Evolutionary conservation across 2,329 filamentous ascomycete genomes (phyloP), one percentile per base, ranked within the genome.

Genomic region (Exophiala sideris): DNA sequence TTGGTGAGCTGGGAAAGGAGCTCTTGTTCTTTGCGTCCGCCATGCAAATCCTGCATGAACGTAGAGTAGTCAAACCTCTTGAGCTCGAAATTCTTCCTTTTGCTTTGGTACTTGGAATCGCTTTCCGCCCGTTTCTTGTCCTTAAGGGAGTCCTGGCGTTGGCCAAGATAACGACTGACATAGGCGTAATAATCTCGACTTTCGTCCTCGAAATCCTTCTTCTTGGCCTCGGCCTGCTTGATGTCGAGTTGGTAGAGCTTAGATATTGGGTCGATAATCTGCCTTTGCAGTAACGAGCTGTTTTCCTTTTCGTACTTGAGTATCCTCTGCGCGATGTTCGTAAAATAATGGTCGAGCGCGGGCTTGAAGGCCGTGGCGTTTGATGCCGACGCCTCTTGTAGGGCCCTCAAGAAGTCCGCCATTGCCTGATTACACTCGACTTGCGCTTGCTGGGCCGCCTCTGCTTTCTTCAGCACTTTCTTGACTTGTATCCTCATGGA

Each of bases 21-120:
- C 69, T 99, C 94, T 67, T 97, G 94, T 66, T 99, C 94, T 70
- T 97, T 99, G 59, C 94, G 86, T n/a, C 94, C 94, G 29, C 94
- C 94, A 60, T 97, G 94, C n/a, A 99, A 79, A 75, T 99, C 94
- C 66, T 97, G 92, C 89, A 99, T 95, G 68, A 97, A 99, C 11
- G 90, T 96, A 2, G 92, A 97, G 70, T 99, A 99, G 71, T 99
- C 95, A 66, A 99, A 99, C 8, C 95, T 86, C 75, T 95, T 96
- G 53, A 99, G 80, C 75, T 99, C 94, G 66, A 99, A 99, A 63
- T 91, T 96, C 41, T 89, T 86, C 62, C 91, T 84, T 75, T 97
- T 97, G 42, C 81, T 85, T 70, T 97, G 92, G 68, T 97, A 99
- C 68, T 99, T 99, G 32, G 89, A 88, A 70, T 99, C 94, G 64